These are phyloP conservation scores for Ascosphaera apis DNA, from an alignment of 2,329 filamentous ascomycete species.

Conservation along the genomic window DNA sequence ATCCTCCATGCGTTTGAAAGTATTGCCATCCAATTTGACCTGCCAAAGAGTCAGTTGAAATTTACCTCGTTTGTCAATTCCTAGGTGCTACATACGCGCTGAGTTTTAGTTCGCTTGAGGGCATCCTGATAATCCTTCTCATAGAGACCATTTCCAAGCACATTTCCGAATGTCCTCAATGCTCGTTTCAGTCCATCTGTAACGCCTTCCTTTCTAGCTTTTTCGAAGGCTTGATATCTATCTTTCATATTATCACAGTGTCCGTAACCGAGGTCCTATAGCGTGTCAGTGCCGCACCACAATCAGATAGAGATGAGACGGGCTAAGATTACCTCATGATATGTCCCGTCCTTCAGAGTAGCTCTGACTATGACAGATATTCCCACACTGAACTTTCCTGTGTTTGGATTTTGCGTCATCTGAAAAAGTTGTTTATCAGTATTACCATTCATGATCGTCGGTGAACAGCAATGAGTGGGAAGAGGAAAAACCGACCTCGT, in stretches of 20 bases:
- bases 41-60: constrained; percentile 8
- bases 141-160: constrained; percentile 95
- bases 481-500: constrained; percentile 38
- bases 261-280: constrained; percentile 72
- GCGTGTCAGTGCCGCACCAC: neutral
- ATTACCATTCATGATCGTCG: neutral
- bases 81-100: too few species aligned
- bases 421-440: constrained; percentile 9
- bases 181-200: constrained; percentile 85
- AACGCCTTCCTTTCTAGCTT: constrained; percentile 94
- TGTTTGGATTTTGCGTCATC: constrained; percentile 61
- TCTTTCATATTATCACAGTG: constrained; percentile 90
- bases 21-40: constrained; percentile 55
- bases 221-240: constrained; percentile 90
- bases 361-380: constrained; percentile 79
- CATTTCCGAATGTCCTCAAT: constrained; percentile 78
- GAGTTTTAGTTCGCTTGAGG: too few species aligned
- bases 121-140: constrained; percentile 98
- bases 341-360: constrained; percentile 81
- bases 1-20: too few species aligned
- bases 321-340: constrained; percentile 41
- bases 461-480: too few species aligned
- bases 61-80: too few species aligned
- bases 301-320: constrained; percentile 1
- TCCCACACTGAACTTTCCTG: constrained; percentile 59